Conservation (phyloP, 176 grass and related monocot species). For the Puccinellia tenuiflora region DNA sequence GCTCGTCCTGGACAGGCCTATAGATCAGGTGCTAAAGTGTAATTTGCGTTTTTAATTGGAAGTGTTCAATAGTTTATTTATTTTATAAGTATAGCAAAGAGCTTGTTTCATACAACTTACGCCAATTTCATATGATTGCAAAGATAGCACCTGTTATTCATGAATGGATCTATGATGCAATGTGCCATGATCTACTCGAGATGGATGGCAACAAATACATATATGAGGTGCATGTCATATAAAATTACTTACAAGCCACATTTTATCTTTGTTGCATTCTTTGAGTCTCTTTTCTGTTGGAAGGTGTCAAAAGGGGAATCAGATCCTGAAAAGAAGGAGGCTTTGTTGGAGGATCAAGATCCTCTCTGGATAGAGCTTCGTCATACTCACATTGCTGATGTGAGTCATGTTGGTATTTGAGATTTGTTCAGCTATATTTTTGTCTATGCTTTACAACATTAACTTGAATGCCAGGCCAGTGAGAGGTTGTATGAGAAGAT, state of each 20-base stretch:
- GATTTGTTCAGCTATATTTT: not conserved
- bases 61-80: not conserved
- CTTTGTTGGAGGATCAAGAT: slow-evolving; percentile 87
- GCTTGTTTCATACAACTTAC: slow-evolving; percentile 20
- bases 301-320: slow-evolving; percentile 60
- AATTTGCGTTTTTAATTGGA: slow-evolving; percentile 14
- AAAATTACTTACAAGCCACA: not conserved
- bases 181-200: slow-evolving; percentile 88
- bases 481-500: slow-evolving; percentile 93
- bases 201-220: slow-evolving; percentile 95
- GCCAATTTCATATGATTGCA: slow-evolving; percentile 38
- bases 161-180: slow-evolving; percentile 98
- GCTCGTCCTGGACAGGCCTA: slow-evolving; percentile 76
- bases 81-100: not conserved
- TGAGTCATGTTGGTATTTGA: slow-evolving; percentile 35
- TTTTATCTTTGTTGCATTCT: slow-evolving; percentile 11
- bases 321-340: slow-evolving; percentile 74
- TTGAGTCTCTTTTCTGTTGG: slow-evolving; percentile 32
- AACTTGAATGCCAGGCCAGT: slow-evolving; percentile 63
- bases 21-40: slow-evolving; percentile 77
- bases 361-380: slow-evolving; percentile 93
- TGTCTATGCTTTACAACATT: slow-evolving; percentile 23
- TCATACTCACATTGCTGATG: slow-evolving; percentile 95
- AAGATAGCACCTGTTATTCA: slow-evolving; percentile 98
- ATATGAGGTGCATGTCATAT: slow-evolving; percentile 58